Percentiles rank a stretch among this genome's conserved stretches.
Evolutionary conservation across 306 rosid species (phyloP).

Genomic region (Urtica urens): DNA sequence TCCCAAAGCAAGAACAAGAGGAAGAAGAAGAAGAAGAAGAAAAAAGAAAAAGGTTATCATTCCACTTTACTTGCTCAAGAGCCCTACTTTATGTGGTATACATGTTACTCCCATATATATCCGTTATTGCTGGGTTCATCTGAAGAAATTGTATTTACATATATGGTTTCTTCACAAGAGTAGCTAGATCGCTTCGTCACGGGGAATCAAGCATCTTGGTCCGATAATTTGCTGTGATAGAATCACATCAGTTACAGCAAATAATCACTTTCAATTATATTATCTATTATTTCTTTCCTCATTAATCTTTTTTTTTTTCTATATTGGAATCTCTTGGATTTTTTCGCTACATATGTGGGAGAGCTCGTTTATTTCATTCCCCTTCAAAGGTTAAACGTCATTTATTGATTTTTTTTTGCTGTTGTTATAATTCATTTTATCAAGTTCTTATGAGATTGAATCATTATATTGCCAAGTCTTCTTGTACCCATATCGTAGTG

Average conservation of each 20-base stretch:
- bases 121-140: background rate
- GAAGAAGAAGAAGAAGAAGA: conserved; percentile 6
- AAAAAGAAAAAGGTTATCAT: conserved; percentile 11
- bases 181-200: conserved; percentile 16
- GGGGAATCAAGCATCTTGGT: conserved; percentile 99
- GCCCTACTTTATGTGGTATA: conserved; percentile 22
- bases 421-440: background rate
- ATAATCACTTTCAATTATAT: conserved; percentile 18
- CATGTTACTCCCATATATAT: background rate
- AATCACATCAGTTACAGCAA: conserved; percentile 24
- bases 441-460: background rate
- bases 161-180: conserved; percentile 16
- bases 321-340: background rate
- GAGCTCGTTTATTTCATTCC: background rate
- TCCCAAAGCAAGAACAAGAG: conserved; percentile 6
- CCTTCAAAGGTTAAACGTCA: background rate
- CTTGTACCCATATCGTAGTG: too few species aligned
- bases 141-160: background rate
- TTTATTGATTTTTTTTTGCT: background rate
- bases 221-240: conserved; percentile 60
- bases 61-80: conserved; percentile 21
- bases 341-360: conserved; percentile 1
- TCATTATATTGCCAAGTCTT: too few species aligned
- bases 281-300: background rate
- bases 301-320: background rate